Evolutionary conservation across 2,329 filamentous ascomycete genomes (phyloP), one percentile per base, ranked within the genome.

Genomic region (Aspergillus quadricinctus): DNA sequence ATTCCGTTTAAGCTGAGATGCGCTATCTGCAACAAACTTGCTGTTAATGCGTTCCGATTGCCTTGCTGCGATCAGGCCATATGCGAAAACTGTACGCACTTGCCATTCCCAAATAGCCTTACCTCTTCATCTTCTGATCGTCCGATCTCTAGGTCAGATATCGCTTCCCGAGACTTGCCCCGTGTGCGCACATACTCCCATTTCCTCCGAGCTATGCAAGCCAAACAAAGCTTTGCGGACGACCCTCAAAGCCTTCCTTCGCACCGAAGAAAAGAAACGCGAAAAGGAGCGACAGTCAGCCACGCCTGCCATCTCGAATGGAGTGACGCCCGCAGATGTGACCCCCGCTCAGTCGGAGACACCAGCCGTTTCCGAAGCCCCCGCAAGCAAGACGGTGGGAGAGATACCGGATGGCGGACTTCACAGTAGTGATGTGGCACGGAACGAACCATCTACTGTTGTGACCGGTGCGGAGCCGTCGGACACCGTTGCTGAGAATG

Each of bases 1-100:
- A 92, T 97, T 56, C 94, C 94, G n/a, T 91, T 92, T 68, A 97
- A 96, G 80, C 83, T 99, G 61, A 89, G 92, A 75, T 99, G 94
- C 80, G 91, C 91, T 52, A 90, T 91, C 65, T 99, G 94, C 77
- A 94, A 89, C 77, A 92, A 90, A 73, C 81, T 97, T 57, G 92
- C 92, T 29, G 80, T 96, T 62, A 95, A 97, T 72, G 90, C 93
- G 8, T 96, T 91, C 72, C 89, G 92, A 61, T 81, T 97, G 28
- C 90, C 92, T 1, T 99, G 94, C 76, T 99, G 94, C 74, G 94
- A 97, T 69, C 93, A 96, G 71, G 88, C 89, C 43, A 96, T 97
- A 57, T 97, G 94, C 80, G 89, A 93, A 69, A 83, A 80, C 62
- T 99, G 94, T 97, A 79, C 69, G 87, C 75, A 8, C 31, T 10